Conservation (phyloP, 495 filamentous ascomycete species). For the Mycothermus thermophilus region DNA sequence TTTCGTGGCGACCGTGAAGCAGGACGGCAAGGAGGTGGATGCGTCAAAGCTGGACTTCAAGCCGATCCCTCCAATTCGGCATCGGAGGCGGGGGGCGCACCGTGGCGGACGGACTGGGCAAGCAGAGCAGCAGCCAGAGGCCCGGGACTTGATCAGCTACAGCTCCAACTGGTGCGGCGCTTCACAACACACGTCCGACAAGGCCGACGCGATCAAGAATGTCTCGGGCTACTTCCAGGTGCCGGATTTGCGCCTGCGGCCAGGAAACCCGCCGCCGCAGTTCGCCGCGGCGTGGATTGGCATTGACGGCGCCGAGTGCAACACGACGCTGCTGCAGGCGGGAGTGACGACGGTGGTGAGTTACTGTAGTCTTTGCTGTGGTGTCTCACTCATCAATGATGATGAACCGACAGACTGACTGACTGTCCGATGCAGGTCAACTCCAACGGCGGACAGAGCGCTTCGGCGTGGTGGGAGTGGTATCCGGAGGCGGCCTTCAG, state of each 20-base stretch:
- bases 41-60: constrained; percentile 7
- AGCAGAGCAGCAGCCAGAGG: neutral
- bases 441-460: constrained; percentile 17
- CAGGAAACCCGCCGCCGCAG: constrained; percentile 10
- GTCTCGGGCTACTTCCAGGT: constrained; percentile 15
- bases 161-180: constrained; percentile 23
- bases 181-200: constrained; percentile 9
- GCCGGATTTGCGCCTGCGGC: constrained; percentile 14
- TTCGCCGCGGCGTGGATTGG: constrained; percentile 19
- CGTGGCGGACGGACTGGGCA: too few relatives aligned
- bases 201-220: constrained; percentile 10
- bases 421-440: too few relatives aligned
- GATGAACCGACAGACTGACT: too few relatives aligned
- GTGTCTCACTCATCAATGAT: too few relatives aligned
- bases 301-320: constrained; percentile 20
- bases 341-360: constrained; percentile 20
- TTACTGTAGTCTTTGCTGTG: too few relatives aligned
- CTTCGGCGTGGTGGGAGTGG: constrained; percentile 50
- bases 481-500: constrained; percentile 40
- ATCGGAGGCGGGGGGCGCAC: constrained; percentile 5
- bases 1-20: constrained; percentile 11
- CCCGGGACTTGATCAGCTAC: constrained; percentile 13
- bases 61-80: constrained; percentile 8
- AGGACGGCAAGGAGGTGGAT: constrained; percentile 6
- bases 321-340: constrained; percentile 14